Evolutionary conservation across 1,284 basidiomycete genomes (phyloP), one percentile per base, ranked within the genome.

Genomic region (Cryptococcus sp.): DNA sequence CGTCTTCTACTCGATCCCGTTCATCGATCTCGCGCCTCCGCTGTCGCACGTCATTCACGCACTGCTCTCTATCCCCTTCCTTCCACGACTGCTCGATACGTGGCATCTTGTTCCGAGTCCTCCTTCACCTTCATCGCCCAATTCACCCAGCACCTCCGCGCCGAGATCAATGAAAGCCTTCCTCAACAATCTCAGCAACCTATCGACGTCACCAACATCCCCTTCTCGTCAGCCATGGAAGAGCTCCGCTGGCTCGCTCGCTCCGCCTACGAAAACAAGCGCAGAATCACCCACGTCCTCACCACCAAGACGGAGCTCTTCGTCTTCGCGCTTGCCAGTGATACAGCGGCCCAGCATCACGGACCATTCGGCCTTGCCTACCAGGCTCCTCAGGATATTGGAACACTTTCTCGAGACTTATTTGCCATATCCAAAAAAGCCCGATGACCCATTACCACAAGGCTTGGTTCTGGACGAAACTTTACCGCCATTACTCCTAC

Each of bases 401-500:
- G 66, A 64, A 16, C 62, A 50, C 5, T 76, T 68, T 47, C 60
- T 75, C 16, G 59, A 65, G 0, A 54, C 45, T 0, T 66, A 70
- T 17, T 47, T 74, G 16, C 71, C 70, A 0, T 71, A 62, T 3
- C 65, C 60, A 3, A 59, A 40, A 16, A 54, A 60, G 13, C 62
- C 67, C 16, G 66, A 69, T 53, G 63, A 70, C 20, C 49, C 46
- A 19, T n/a, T 58, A 16, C 59, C 66, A 8, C 51, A 69, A 25
- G 75, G 69, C 0, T 42, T 77, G 19, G 78, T 83, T 16, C 74
- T 93, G 39, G 92, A 95, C 67, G 91, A 94, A 54, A 72, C 87
- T 0, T 78, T 93, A 23, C 82, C 86, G 2, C 92, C 92, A 0
- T 80, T 93, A 15, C 81, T 88, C 13, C 78, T 91, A 13, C 82